Evolutionary conservation across 306 rosid species (phyloP), one percentile per base, ranked within the genome.

Genomic region (Morella rubra): DNA sequence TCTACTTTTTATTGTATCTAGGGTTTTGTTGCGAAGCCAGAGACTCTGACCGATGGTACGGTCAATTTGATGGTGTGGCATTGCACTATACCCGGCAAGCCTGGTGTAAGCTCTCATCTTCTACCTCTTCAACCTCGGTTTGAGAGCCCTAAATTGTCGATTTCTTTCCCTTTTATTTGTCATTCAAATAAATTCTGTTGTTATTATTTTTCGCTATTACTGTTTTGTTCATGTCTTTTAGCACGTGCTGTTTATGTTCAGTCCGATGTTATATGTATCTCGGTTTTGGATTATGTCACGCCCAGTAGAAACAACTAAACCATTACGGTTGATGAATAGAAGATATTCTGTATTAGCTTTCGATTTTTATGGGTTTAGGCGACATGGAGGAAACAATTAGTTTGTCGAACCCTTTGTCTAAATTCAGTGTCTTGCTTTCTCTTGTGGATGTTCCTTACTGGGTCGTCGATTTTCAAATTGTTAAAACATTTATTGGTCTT

Each of bases 11-110:
- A 32, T 77, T 50, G 47, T 50, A 78, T 75, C 79, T 87, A 94
- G 98, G 98, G 97, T 86, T 91, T 94, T 59, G 97, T 94, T 71
- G 97, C 98, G 60, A 94, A 91, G 78, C 98, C 97, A 44, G 96
- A 91, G 89, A 90, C 93, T 64, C 70, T 84, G 19, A 69, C 96
- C 0, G 96, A 94, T 78, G 96, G 96, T 12, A 86, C 96, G 4
- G 89, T 94, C 24, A 94, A 91, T 86, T 86, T 94, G 94, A 94
- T 94, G 98, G 81, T 83, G 4, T 94, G 98, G 97, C 93, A 94
- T 91, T 94, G 98, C 89, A 94, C 93, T 44, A 91, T 94, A 71
- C 97, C 97, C 24, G 96, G 98, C 47, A 94, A 91, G 80, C 9
- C 96, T 49, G 96, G 94, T 71, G 98, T 93, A 72, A 49, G 89